phyloP scores from a whole-genome alignment of 1,284 basidiomycete species.

The Xerocomus cyaneibrunnescens region DNA sequence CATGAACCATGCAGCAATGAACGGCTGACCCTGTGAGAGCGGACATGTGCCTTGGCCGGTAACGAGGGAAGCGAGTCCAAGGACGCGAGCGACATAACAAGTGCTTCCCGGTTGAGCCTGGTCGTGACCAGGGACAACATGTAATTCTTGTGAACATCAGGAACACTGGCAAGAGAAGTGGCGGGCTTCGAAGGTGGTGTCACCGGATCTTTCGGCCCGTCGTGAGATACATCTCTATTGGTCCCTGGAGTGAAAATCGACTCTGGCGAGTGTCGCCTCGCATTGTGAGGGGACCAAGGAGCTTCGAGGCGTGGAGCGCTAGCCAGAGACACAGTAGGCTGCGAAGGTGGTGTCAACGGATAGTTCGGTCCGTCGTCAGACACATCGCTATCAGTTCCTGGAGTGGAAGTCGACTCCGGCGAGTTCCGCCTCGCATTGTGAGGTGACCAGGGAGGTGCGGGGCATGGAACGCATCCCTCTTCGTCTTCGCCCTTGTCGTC shows the following conservation, averaged over 20 bases:
- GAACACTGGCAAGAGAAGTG: not conserved
- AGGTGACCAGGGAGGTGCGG: not conserved
- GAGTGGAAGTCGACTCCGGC: not conserved
- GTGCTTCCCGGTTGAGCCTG: not conserved
- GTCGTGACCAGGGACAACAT: not conserved
- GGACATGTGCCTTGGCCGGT: constrained; percentile 7
- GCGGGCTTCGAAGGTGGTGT: constrained; percentile 8
- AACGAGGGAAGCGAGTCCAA: constrained; percentile 1
- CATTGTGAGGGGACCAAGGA: not conserved
- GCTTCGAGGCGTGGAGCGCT: not conserved
- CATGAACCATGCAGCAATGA: not conserved
- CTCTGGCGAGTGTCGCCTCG: not conserved
- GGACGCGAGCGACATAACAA: not conserved
- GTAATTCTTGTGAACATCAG: not conserved
- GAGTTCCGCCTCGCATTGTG: not conserved
- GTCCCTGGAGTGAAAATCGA: not conserved
- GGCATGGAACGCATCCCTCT: not conserved
- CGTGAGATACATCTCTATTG: constrained; percentile 2
- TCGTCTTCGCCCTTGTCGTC: not conserved
- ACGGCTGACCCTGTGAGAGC: not conserved
- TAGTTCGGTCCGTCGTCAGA: constrained; percentile 8
- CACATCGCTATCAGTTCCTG: not conserved
- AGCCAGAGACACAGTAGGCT: not conserved
- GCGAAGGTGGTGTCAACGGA: constrained; percentile 18
- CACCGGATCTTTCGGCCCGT: constrained; percentile 12